Percentiles rank a stretch among this genome's conserved stretches.
phyloP scores from a whole-genome alignment of 306 rosid genomes.

The Vicia sativa region DNA sequence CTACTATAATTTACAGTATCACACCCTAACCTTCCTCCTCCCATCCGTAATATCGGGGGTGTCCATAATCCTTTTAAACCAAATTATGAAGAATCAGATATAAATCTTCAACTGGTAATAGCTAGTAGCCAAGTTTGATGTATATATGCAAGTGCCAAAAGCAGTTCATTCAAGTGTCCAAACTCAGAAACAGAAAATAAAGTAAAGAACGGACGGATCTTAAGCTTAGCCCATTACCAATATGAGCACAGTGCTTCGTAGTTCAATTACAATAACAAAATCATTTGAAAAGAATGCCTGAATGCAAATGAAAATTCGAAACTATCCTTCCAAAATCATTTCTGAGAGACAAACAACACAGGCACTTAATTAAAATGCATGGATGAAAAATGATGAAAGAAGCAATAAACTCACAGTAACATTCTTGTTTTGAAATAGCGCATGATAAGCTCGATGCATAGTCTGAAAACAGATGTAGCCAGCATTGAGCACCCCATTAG shows the following conservation, averaged over 20 bases:
- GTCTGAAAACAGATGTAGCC: slow-evolving; percentile 91
- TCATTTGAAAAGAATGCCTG: neutral
- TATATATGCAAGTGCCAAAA: slow-evolving; percentile 11
- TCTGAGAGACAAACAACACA: slow-evolving; percentile 6
- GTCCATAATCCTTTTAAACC: neutral
- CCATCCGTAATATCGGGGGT: too few species aligned
- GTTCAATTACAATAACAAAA: slow-evolving; percentile 21
- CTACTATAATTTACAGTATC: neutral
- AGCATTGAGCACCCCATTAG: slow-evolving; percentile 87
- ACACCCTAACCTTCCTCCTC: neutral
- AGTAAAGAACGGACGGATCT: slow-evolving; percentile 7
- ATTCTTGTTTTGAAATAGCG: slow-evolving; percentile 50
- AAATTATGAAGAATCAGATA: slow-evolving; percentile 20
- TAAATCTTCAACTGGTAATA: slow-evolving; percentile 19
- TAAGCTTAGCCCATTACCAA: neutral
- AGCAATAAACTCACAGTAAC: slow-evolving; percentile 51
- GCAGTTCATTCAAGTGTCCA: neutral
- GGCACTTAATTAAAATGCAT: neutral
- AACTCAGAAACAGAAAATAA: slow-evolving; percentile 2
- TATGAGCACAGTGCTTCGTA: neutral
- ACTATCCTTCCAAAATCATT: slow-evolving; percentile 1
- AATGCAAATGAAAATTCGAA: slow-evolving; percentile 22
- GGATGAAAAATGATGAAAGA: neutral
- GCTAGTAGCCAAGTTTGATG: slow-evolving; percentile 14
- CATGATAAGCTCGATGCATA: slow-evolving; percentile 68